Evolutionary conservation across 768 basidiomycete genomes (phyloP).

Genomic region (Lentinula sp.): DNA sequence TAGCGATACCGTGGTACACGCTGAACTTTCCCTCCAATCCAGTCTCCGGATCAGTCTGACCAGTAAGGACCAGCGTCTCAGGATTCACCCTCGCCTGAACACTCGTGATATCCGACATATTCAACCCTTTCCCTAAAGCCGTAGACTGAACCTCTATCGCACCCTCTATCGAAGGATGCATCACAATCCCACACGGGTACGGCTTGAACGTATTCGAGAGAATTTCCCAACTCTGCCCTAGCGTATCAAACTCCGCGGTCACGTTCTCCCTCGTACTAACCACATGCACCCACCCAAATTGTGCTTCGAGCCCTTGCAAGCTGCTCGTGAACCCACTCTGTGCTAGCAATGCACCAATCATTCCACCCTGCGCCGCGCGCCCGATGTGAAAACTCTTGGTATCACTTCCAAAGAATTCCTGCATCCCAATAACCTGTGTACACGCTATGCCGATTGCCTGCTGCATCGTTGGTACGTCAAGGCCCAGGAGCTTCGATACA

Average conservation of each 20-base stretch:
- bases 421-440: slow-evolving; percentile 19
- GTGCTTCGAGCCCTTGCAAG: slow-evolving; percentile 15
- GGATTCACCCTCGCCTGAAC: slow-evolving; percentile 16
- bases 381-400: slow-evolving; percentile 20
- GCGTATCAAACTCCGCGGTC: slow-evolving; percentile 8
- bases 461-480: slow-evolving; percentile 13
- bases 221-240: slow-evolving; percentile 14
- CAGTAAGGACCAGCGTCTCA: slow-evolving; percentile 15
- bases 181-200: slow-evolving; percentile 18
- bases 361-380: slow-evolving; percentile 16
- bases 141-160: slow-evolving; percentile 15
- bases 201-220: slow-evolving; percentile 17
- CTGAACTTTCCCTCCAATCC: slow-evolving; percentile 19
- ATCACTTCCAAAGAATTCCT: slow-evolving; percentile 17
- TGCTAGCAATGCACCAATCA: slow-evolving; percentile 16
- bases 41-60: slow-evolving; percentile 16
- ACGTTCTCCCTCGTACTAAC: slow-evolving; percentile 13
- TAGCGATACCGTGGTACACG: slow-evolving; percentile 16
- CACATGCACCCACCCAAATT: slow-evolving; percentile 18
- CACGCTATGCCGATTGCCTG: slow-evolving; percentile 18
- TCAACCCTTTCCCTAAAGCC: slow-evolving; percentile 1
- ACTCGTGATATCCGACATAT: slow-evolving; percentile 9
- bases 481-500: slow-evolving; percentile 15
- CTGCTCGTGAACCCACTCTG: slow-evolving; percentile 14
- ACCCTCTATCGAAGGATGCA: slow-evolving; percentile 17